These are phyloP conservation scores for Lavandula angustifolia DNA, from an alignment of 257 asterid species.

Conservation along the genomic window DNA sequence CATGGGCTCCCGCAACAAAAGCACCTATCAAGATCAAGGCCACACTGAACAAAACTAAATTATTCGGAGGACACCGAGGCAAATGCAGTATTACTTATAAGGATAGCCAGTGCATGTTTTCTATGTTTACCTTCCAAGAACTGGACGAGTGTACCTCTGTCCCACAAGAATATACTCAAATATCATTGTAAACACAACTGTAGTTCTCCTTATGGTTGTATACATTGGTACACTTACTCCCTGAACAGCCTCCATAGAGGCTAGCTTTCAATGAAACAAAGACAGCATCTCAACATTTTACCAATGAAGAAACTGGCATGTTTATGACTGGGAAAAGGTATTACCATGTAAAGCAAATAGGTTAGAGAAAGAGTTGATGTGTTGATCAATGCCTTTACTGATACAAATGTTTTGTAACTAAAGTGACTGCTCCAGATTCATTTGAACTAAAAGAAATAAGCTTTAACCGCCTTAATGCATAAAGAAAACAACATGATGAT, in stretches of 20 bases:
- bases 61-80: conserved; percentile 31
- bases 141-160: conserved; percentile 61
- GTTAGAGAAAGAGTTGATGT: conserved; percentile 72
- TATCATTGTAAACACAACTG: conserved; percentile 85
- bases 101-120: too few relatives aligned
- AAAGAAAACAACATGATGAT: conserved; percentile 72
- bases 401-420: conserved; percentile 52
- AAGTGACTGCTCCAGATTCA: conserved; percentile 46
- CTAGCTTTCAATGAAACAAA: conserved; percentile 68
- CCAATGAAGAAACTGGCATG: not conserved
- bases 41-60: conserved; percentile 65
- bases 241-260: conserved; percentile 88
- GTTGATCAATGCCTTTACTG: conserved; percentile 53
- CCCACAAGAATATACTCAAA: conserved; percentile 65
- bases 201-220: conserved; percentile 91
- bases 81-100: not conserved
- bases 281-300: conserved; percentile 28
- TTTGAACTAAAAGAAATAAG: conserved; percentile 62
- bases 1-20: conserved; percentile 88
- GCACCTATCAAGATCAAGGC: conserved; percentile 79
- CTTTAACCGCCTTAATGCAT: conserved; percentile 56
- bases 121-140: conserved; percentile 78
- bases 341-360: conserved; percentile 90
- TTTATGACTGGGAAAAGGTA: conserved; percentile 19
- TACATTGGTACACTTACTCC: conserved; percentile 97